Base-by-base conservation (phyloP, 2,329 filamentous ascomycete species). In the Hypoxylon sp. region DNA sequence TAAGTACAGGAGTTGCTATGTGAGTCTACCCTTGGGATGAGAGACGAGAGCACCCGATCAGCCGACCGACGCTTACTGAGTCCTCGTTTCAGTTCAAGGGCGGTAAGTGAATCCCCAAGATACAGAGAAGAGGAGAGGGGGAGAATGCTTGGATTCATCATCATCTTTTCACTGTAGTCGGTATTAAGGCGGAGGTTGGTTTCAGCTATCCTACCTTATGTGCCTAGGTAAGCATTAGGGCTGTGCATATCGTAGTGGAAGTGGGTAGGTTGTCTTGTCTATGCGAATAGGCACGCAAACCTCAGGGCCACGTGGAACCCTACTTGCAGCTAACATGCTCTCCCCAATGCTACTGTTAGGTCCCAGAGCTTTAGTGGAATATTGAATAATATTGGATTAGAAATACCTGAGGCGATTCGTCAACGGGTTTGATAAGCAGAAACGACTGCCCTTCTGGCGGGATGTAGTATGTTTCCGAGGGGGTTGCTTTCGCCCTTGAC, bases 361-460 rank as follows among this genome's bases (percentile, higher is more conserved):
- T 19, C 39, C 13, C 17, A 19, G 17, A 44, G 17, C 17, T 44
- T 44, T 8, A 44, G 6, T 44, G 17, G 39, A 44, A 21, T 44
- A 11, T 44, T 44, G 39, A 44, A 19, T 44, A 44, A 44, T 44
- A 44, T 44, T 44, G 39, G 39, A 44, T 44, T 44, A 44, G 39
- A 44, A 44, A 44, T 44, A 44, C 17, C 39, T 17, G 17, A 44
- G 39, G 39, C 17, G 39, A 44, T 44, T 44, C 39, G 39, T 8
- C 39, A 19, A 11, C 8, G 39, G 8, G 17, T 7, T 44, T 44
- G 19, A 44, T 44, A 44, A 44, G n/a, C 39, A 44, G 17, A 17
- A 19, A 4, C 6, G 17, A 44, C 19, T 21, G 7, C 2, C 15
- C 2, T 19, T n/a, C 17, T 19, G 17, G 7, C 17, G 39, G 10